Evolutionary conservation across 2,329 filamentous ascomycete genomes (phyloP), one percentile per base, ranked within the genome.

Genomic region (Echinosphaeria canescens): DNA sequence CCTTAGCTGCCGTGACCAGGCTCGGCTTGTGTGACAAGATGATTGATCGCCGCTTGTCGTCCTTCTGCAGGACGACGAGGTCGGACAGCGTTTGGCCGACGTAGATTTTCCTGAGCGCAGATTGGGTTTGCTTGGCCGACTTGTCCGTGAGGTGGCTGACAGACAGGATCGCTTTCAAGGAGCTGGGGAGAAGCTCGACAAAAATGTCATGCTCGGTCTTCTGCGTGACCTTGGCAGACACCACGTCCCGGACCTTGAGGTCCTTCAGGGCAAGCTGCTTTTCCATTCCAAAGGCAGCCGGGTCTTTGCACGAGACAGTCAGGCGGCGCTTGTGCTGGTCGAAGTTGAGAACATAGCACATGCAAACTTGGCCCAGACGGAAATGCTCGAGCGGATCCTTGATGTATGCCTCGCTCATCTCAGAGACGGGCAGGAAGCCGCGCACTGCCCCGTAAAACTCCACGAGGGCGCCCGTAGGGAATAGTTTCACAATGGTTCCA

Each of bases 321-420:
- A 98, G 64, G 36, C 75, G 73, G 32, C 62, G 59, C 22, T 64
- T 56, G 30, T 75, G 68, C 2, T 70, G 54, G 37, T 91, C 71
- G 26, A 93, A 69, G 26, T 74, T 76, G 18, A 92, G 49, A n/a
- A 90, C 70, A 40, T 85, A 79, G 13, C 93, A 78, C 40, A 70
- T 90, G 36, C 98, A 75, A 2, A 91, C 85, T 46, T 98, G 88
- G 1, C 88, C 90, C 23, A 71, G 52, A 19, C 75, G 71, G 54
- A 98, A 98, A 49, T 95, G 84, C 41, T 90, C 72, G 24, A 66
- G 68, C 4, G 88, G 82, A 41, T 93, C 78, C 36, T 75, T 67
- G 40, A 98, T 93, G 42, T 75, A 93, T 9, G 84, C 82, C 46
- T 98, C 88, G 44, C 88, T 95, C 88, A 98, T 98, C 49, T 98